A percentile compares a stretch with the other conserved stretches of the same genome.
These are phyloP conservation scores for Malus hybrid DNA, from an alignment of 331 rosid species.

Conservation along the genomic window DNA sequence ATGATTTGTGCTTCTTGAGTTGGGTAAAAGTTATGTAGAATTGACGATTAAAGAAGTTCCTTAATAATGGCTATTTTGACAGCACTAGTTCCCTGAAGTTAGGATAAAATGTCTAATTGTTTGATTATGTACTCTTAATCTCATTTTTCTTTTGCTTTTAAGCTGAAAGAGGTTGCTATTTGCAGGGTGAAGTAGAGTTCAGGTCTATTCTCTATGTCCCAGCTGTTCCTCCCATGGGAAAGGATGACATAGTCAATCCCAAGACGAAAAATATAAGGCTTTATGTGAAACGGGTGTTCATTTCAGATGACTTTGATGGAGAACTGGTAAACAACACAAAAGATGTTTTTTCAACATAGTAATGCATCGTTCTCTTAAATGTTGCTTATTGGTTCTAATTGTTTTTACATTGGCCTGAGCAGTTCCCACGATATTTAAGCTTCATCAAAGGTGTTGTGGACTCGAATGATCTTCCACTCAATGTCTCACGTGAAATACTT, in stretches of 20 bases:
- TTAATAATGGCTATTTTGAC: neutral
- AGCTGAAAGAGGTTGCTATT: slow-evolving; percentile 11
- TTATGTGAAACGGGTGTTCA: slow-evolving; percentile 86
- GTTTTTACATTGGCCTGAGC: slow-evolving; percentile 16
- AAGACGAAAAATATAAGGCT: slow-evolving; percentile 98
- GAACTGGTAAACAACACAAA: slow-evolving; percentile 62
- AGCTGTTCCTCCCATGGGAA: slow-evolving; percentile 63
- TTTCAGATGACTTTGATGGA: slow-evolving; percentile 96
- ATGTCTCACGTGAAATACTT: slow-evolving; percentile 95
- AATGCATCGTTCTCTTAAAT: neutral
- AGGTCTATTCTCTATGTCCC: slow-evolving; percentile 93
- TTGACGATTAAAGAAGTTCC: neutral
- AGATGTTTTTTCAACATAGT: neutral
- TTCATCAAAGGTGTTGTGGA: slow-evolving; percentile 95
- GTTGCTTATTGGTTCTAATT: slow-evolving; percentile 9
- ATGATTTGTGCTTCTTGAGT: neutral
- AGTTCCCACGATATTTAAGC: slow-evolving; percentile 96
- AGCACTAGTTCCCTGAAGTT: neutral
- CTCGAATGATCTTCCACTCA: slow-evolving; percentile 94
- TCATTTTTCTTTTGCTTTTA: slow-evolving; percentile 3
- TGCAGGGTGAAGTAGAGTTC: slow-evolving; percentile 96
- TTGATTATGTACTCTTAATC: neutral
- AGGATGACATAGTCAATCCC: slow-evolving; percentile 75
- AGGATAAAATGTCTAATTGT: slow-evolving; percentile 6
- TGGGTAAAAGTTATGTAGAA: neutral